Evolutionary conservation across 2,329 filamentous ascomycete species (phyloP).

Genomic region (Neospermospora avenae): DNA sequence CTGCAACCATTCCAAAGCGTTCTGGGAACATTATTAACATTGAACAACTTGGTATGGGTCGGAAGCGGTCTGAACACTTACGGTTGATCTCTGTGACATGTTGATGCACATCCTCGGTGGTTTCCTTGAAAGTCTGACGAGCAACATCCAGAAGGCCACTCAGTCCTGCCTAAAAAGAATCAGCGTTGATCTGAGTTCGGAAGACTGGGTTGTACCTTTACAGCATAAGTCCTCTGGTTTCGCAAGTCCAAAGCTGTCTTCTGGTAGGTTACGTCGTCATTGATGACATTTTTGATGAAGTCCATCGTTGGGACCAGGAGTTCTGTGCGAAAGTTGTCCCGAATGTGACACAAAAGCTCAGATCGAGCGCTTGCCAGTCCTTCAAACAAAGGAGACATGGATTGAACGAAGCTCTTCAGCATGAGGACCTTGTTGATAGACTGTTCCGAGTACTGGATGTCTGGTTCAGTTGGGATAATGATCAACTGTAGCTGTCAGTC

Average conservation of each 20-base stretch:
- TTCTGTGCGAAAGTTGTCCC: constrained; percentile 64
- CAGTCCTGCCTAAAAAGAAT: constrained; percentile 60
- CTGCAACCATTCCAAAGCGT: constrained; percentile 53
- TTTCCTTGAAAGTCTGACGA: constrained; percentile 84
- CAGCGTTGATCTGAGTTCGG: constrained; percentile 5
- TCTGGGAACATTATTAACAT: constrained; percentile 22
- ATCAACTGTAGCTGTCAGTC: constrained; percentile 58
- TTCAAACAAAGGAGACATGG: constrained; percentile 64
- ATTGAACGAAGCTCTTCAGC: constrained; percentile 75
- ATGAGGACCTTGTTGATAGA: constrained; percentile 83
- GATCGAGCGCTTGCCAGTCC: constrained; percentile 64
- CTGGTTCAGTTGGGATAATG: constrained; percentile 63
- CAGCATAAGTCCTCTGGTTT: constrained; percentile 87
- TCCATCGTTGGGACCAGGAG: constrained; percentile 58
- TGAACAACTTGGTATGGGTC: background rate
- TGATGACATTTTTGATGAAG: constrained; percentile 68
- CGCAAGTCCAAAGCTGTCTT: constrained; percentile 78
- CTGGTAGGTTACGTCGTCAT: constrained; percentile 76
- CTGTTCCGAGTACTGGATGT: constrained; percentile 69
- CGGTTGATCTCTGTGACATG: constrained; percentile 67
- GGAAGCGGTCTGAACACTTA: constrained; percentile 35
- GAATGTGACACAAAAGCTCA: constrained; percentile 63
- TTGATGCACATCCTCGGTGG: constrained; percentile 71
- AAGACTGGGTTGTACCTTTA: constrained; percentile 55
- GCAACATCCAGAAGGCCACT: constrained; percentile 86